phyloP scores from a whole-genome alignment of 352 stramenopile genomes.

The Pythium vanterpoolii region DNA sequence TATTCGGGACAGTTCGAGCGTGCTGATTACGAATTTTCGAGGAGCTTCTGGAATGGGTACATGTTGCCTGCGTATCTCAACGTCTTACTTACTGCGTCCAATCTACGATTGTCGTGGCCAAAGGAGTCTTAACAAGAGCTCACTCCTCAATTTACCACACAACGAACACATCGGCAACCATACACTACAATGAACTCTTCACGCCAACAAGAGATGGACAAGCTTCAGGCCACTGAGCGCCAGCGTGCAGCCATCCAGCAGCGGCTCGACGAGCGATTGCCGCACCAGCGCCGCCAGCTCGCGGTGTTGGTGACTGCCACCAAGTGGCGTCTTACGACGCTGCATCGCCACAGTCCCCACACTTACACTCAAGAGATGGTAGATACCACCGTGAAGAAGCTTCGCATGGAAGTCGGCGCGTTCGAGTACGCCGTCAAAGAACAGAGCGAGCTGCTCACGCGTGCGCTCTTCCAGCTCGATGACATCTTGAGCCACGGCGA shows the following conservation, averaged over 20 bases:
- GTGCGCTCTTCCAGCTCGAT: conserved; percentile 51
- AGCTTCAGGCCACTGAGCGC: conserved; percentile 38
- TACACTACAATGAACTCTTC: conserved; percentile 15
- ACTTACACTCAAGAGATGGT: conserved; percentile 12
- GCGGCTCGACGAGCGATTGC: conserved; percentile 30
- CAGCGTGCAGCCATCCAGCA: conserved; percentile 49
- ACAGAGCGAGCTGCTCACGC: conserved; percentile 59
- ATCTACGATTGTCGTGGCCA: no score
- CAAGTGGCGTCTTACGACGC: conserved; percentile 46
- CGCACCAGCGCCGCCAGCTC: conserved; percentile 31
- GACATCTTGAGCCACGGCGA: conserved; percentile 61
- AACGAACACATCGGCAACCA: conserved; percentile 3
- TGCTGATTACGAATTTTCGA: conserved; percentile 17
- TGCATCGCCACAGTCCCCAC: neutral
- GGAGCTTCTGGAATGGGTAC: conserved; percentile 18
- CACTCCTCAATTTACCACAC: conserved; percentile 24
- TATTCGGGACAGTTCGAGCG: conserved; percentile 12
- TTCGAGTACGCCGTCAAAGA: conserved; percentile 62
- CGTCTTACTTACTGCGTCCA: no score
- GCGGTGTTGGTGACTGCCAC: conserved; percentile 30
- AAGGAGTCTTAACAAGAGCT: no score
- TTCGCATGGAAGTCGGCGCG: conserved; percentile 46
- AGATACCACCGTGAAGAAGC: conserved; percentile 29
- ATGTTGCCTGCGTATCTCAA: neutral
- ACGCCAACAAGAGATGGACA: conserved; percentile 24